These are phyloP conservation scores for Claviceps africana DNA, from an alignment of 2,329 filamentous ascomycete species.

Conservation along the genomic window DNA sequence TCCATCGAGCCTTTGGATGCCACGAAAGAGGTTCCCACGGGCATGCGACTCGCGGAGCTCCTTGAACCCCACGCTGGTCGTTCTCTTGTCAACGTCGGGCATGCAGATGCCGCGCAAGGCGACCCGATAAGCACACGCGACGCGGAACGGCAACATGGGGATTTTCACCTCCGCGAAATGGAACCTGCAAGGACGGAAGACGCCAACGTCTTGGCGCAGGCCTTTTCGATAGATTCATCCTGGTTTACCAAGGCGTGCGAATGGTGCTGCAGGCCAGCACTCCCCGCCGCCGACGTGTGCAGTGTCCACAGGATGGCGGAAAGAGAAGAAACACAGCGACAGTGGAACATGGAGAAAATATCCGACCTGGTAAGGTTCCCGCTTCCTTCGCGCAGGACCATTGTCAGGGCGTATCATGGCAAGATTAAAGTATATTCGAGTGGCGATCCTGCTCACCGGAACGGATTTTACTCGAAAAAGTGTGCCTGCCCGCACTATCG, in stretches of 20 bases:
- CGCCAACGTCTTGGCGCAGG: not conserved
- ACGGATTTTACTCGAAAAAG: not conserved
- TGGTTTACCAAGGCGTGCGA: not conserved
- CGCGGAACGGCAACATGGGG: not conserved
- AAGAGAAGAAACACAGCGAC: not conserved
- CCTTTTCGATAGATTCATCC: not conserved
- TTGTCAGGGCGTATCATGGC: slow-evolving; percentile 1
- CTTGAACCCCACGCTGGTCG: not conserved
- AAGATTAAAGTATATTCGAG: not conserved
- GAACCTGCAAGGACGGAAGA: no score
- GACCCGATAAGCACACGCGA: not conserved
- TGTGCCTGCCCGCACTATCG: not conserved
- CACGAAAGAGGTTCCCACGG: not conserved
- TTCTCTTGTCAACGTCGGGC: no score
- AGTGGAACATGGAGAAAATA: not conserved
- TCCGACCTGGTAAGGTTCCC: not conserved
- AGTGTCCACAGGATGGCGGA: not conserved
- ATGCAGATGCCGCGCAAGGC: not conserved
- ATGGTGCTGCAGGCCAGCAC: not conserved
- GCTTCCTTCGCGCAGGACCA: not conserved
- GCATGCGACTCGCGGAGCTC: not conserved
- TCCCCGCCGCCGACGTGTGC: not conserved
- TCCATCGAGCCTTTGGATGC: not conserved
- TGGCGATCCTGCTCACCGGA: not conserved
- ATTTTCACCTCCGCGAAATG: not conserved